phyloP scores from a whole-genome alignment of 345 rosid species.

The Firmiana major region DNA sequence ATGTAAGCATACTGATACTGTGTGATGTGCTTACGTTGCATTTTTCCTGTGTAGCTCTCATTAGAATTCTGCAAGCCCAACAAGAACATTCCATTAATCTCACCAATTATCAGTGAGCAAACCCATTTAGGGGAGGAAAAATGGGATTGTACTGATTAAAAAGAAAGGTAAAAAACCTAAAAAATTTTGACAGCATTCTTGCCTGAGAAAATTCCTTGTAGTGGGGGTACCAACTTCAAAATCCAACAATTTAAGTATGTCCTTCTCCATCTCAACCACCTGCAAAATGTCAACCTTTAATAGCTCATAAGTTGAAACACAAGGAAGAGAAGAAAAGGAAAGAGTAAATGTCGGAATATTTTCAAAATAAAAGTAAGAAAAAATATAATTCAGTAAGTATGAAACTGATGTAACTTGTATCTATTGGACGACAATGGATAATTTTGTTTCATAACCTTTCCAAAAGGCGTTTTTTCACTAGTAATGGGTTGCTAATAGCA shows the following conservation, averaged over 20 bases:
- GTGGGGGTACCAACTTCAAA: constrained; percentile 70
- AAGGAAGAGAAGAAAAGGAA: neutral
- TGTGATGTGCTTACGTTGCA: constrained; percentile 31
- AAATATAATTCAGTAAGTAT: too few relatives aligned
- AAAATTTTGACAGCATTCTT: constrained; percentile 9
- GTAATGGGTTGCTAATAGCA: too few relatives aligned
- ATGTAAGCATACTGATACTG: neutral
- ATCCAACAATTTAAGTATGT: constrained; percentile 42
- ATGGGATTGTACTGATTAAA: neutral
- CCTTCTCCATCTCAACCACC: constrained; percentile 63
- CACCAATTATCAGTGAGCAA: neutral
- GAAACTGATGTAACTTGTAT: too few relatives aligned
- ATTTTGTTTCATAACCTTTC: too few relatives aligned
- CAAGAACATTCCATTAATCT: neutral
- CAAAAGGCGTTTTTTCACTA: too few relatives aligned
- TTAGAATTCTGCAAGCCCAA: constrained; percentile 39
- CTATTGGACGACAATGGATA: too few relatives aligned
- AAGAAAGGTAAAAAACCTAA: neutral
- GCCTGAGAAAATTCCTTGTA: constrained; percentile 51
- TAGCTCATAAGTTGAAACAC: neutral
- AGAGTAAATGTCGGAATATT: neutral
- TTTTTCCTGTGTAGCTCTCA: constrained; percentile 38
- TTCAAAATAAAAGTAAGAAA: too few relatives aligned
- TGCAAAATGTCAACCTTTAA: constrained; percentile 17
- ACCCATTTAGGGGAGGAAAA: neutral